A percentile compares a stretch with the other conserved stretches of the same genome.
Evolutionary conservation across 83 land plant genomes (phyloP).

Genomic region (Diphasiastrum complanatum): DNA sequence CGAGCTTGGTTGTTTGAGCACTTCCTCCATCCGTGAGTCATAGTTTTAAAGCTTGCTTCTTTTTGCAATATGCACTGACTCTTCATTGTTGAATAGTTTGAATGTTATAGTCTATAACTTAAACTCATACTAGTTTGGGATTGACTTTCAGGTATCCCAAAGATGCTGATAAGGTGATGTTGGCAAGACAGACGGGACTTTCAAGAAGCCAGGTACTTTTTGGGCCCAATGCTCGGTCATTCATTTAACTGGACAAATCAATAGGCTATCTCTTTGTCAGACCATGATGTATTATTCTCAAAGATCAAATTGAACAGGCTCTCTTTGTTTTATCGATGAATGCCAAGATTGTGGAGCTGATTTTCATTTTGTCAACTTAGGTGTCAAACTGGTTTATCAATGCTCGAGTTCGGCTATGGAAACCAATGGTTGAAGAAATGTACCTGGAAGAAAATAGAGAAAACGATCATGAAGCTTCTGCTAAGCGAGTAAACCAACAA

Average conservation of each 20-base stretch:
- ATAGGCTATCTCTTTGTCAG: background rate
- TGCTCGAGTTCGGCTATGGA: conserved; percentile 72
- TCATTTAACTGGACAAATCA: background rate
- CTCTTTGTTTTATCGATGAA: background rate
- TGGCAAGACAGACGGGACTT: conserved; percentile 77
- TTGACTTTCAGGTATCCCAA: conserved; percentile 61
- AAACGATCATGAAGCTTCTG: conserved; percentile 14
- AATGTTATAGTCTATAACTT: too few species aligned
- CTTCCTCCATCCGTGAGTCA: conserved; percentile 76
- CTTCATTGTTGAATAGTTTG: too few species aligned
- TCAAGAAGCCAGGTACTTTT: conserved; percentile 63
- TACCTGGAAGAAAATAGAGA: conserved; percentile 65
- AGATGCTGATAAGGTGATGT: conserved; percentile 77
- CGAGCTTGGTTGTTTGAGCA: conserved; percentile 88
- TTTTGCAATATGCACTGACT: too few species aligned
- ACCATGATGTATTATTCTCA: background rate
- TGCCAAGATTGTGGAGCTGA: too few species aligned
- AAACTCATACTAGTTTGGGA: too few species aligned
- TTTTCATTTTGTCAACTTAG: conserved; percentile 20
- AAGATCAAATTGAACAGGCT: background rate
- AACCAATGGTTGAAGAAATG: conserved; percentile 85
- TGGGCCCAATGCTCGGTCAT: background rate
- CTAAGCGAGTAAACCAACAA: background rate
- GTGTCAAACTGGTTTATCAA: conserved; percentile 81
- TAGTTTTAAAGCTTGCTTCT: too few species aligned